A percentile compares a stretch with the other conserved stretches of the same genome.
Evolutionary conservation across 2,329 filamentous ascomycete species (phyloP).

Genomic region (Fusarium sp.): DNA sequence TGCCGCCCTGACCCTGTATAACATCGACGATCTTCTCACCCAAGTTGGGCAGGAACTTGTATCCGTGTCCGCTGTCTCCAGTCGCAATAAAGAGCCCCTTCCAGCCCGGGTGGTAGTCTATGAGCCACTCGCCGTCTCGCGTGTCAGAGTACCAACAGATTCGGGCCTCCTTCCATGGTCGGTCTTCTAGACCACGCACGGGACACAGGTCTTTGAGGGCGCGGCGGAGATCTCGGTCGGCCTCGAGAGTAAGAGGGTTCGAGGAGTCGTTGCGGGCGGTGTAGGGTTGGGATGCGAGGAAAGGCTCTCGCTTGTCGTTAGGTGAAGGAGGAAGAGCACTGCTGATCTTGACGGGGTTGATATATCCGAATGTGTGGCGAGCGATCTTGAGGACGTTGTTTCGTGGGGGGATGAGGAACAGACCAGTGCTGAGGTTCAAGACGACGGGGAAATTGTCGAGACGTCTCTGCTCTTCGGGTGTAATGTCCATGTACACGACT

Average conservation of each 20-base stretch:
- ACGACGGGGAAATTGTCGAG: slow-evolving; percentile 78
- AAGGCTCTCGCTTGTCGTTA: slow-evolving; percentile 45
- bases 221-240: slow-evolving; percentile 69
- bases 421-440: slow-evolving; percentile 77
- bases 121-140: slow-evolving; percentile 76
- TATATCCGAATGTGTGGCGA: slow-evolving; percentile 77
- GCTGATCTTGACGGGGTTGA: slow-evolving; percentile 62
- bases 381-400: slow-evolving; percentile 75
- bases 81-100: slow-evolving; percentile 71
- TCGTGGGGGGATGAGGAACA: slow-evolving; percentile 80
- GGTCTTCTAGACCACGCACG: slow-evolving; percentile 64
- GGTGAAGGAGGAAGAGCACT: slow-evolving; percentile 53
- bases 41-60: slow-evolving; percentile 77
- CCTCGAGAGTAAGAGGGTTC: slow-evolving; percentile 69
- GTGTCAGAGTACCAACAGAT: slow-evolving; percentile 86
- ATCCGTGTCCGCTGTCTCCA: slow-evolving; percentile 74
- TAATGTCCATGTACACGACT: slow-evolving; percentile 82
- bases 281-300: slow-evolving; percentile 55
- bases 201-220: slow-evolving; percentile 74
- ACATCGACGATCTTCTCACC: slow-evolving; percentile 72
- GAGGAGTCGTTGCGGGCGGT: slow-evolving; percentile 57
- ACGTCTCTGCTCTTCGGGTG: slow-evolving; percentile 74
- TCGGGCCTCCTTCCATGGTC: slow-evolving; percentile 72
- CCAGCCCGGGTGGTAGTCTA: slow-evolving; percentile 76
- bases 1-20: slow-evolving; percentile 61